Evolutionary conservation across 441 rosid genomes (phyloP).

Genomic region (Pelargonium cotyledonis): DNA sequence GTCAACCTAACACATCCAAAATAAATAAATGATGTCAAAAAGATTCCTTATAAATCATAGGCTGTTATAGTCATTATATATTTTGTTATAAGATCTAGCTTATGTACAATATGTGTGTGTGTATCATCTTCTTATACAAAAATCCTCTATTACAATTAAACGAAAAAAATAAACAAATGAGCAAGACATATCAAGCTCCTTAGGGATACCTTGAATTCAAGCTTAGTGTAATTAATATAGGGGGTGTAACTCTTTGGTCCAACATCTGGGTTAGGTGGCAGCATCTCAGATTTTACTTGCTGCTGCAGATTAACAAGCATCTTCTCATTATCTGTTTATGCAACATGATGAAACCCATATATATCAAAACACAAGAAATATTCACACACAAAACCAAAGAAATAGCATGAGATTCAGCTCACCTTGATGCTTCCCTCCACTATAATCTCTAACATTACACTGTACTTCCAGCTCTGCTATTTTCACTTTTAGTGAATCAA

Average conservation of each 20-base stretch:
- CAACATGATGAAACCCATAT: conserved; percentile 14
- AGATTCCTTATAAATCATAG: background rate
- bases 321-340: conserved; percentile 32
- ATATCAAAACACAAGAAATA: conserved; percentile 11
- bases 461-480: conserved; percentile 54
- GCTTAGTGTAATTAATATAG: conserved; percentile 73
- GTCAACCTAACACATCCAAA: conserved; percentile 52
- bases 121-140: too few relatives aligned
- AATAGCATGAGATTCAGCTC: conserved; percentile 9
- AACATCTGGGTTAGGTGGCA: conserved; percentile 25
- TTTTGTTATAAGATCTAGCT: background rate
- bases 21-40: conserved; percentile 17
- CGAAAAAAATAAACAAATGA: conserved; percentile 1
- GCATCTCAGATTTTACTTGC: conserved; percentile 30
- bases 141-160: background rate
- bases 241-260: conserved; percentile 56
- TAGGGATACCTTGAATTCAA: conserved; percentile 65
- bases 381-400: conserved; percentile 6
- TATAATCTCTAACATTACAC: conserved; percentile 24
- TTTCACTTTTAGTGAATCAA: conserved; percentile 55
- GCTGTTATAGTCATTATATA: background rate
- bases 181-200: background rate
- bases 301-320: conserved; percentile 19
- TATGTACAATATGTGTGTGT: background rate
- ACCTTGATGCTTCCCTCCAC: conserved; percentile 24